Evolutionary conservation across 2,329 filamentous ascomycete genomes (phyloP).

Genomic region (Botrytis squamosa): DNA sequence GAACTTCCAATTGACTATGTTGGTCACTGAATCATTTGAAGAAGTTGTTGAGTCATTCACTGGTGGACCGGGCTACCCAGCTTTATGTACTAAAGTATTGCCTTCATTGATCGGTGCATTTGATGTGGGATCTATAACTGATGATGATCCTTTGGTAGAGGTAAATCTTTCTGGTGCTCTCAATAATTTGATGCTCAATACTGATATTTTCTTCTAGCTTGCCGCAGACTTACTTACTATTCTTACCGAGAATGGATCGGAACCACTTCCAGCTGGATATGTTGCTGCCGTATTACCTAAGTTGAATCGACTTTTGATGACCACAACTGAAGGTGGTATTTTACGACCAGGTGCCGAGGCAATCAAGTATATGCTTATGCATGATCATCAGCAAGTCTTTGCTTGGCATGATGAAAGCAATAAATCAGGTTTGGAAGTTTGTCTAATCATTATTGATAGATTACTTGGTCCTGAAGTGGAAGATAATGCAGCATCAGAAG

Average conservation of each 20-base stretch:
- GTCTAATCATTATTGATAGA: slow-evolving; percentile 87
- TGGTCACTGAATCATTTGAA: slow-evolving; percentile 89
- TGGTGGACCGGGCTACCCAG: slow-evolving; percentile 67
- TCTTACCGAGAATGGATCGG: slow-evolving; percentile 76
- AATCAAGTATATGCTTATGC: slow-evolving; percentile 83
- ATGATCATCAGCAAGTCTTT: slow-evolving; percentile 88
- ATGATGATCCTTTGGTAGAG: slow-evolving; percentile 80
- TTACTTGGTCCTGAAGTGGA: slow-evolving; percentile 81
- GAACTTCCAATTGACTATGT: slow-evolving; percentile 86
- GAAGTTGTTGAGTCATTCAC: slow-evolving; percentile 73
- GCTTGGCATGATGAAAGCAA: slow-evolving; percentile 78
- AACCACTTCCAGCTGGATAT: slow-evolving; percentile 84
- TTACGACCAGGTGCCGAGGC: slow-evolving; percentile 82
- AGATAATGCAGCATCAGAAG: slow-evolving; percentile 92
- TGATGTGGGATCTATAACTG: slow-evolving; percentile 80
- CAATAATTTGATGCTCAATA: neutral
- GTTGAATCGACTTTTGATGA: slow-evolving; percentile 76
- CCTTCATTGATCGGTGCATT: slow-evolving; percentile 87
- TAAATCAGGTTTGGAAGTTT: slow-evolving; percentile 82
- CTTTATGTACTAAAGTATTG: slow-evolving; percentile 80
- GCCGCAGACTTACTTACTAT: slow-evolving; percentile 81
- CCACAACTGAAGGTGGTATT: slow-evolving; percentile 81
- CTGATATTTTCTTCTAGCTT: slow-evolving; percentile 48
- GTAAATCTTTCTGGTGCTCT: slow-evolving; percentile 42
- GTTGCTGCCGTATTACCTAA: slow-evolving; percentile 85